Base-by-base conservation (phyloP, 108 stramenopile species). In the Nitzschia sp. region DNA sequence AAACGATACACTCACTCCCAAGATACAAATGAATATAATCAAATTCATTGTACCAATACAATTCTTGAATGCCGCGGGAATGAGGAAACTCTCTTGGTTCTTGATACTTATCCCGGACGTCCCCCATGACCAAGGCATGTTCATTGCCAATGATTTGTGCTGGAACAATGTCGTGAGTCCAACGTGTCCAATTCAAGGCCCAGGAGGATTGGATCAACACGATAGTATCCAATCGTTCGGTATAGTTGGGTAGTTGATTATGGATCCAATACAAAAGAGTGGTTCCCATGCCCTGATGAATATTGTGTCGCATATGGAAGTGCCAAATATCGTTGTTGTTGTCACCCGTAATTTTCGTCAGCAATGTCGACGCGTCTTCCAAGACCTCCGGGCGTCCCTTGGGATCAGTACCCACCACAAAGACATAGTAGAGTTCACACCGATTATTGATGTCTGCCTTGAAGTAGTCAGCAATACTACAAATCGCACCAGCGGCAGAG, bases 21-120 rank as follows among this genome's bases (percentile, higher is more conserved):
- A 55, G 8, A 36, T 67, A 67, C 34, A 67, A 27, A 55, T 67
- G 66, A 35, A 67, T 56, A 46, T 67, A 42, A 19, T 67, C 66
- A n/a, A 21, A 51, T 55, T 67, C 66, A 8, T 29, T 15, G n/a
- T 21, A 56, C 35, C 47, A 67, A 34, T 55, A 67, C 31, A 24
- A 19, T 26, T 67, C 66, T 15, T 59, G 25, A 17, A 26, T 19
- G 25, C 33, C 49, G 11, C 29, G 13, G 13, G 30, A 19, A 5
- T 24, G 25, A 11, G 35, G 54, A 38, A 67, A 67, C 5, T 67
- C 66, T 6, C 28, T 6, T 9, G 66, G 66, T 11, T n/a, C 21
- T 51, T 67, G 66, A 36, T 67, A 48, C 2, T 32, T 54, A 26
- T 67, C 66, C 0, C 66, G 31, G 0, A 67, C 19, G 9, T 67